Evolutionary conservation across 1,139 yeast species (phyloP).

Genomic region (Eremothecium coryli): DNA sequence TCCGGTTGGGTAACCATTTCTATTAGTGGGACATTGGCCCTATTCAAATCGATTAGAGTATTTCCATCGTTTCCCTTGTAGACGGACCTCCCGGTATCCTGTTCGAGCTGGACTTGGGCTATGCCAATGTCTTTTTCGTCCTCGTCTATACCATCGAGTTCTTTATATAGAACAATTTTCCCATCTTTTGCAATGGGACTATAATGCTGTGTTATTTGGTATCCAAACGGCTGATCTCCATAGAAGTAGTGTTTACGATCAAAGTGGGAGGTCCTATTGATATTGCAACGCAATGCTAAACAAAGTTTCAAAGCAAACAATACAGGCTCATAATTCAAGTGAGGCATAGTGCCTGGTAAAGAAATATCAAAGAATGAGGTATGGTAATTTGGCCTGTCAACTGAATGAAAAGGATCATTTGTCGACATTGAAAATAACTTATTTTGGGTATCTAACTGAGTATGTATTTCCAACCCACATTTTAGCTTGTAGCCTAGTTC

Average conservation of each 20-base stretch:
- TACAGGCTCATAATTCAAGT: conserved; percentile 66
- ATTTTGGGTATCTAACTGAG: conserved; percentile 65
- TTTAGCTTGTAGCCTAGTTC: conserved; percentile 37
- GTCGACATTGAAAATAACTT: conserved; percentile 67
- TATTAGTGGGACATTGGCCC: conserved; percentile 78
- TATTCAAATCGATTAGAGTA: conserved; percentile 63
- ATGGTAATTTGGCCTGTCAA: conserved; percentile 54
- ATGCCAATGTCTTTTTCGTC: conserved; percentile 41
- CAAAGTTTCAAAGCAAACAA: conserved; percentile 66
- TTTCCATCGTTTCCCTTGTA: conserved; percentile 36
- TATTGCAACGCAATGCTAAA: conserved; percentile 52
- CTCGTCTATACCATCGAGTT: conserved; percentile 46
- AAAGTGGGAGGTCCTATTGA: conserved; percentile 53
- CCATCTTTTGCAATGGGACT: conserved; percentile 75
- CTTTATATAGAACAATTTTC: conserved; percentile 36
- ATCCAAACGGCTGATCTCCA: conserved; percentile 94
- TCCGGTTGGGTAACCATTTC: conserved; percentile 93
- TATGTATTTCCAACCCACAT: conserved; percentile 90
- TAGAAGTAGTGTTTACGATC: conserved; percentile 95
- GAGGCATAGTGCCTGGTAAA: conserved; percentile 90
- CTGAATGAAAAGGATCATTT: conserved; percentile 33
- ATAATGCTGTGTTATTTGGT: conserved; percentile 87
- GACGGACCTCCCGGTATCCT: conserved; percentile 82
- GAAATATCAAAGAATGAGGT: conserved; percentile 79
- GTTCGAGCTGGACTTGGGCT: conserved; percentile 79